Percentiles rank a stretch among this genome's conserved stretches.
Evolutionary conservation across 257 asterid genomes (phyloP).

Genomic region (Orobanche coerulescens): DNA sequence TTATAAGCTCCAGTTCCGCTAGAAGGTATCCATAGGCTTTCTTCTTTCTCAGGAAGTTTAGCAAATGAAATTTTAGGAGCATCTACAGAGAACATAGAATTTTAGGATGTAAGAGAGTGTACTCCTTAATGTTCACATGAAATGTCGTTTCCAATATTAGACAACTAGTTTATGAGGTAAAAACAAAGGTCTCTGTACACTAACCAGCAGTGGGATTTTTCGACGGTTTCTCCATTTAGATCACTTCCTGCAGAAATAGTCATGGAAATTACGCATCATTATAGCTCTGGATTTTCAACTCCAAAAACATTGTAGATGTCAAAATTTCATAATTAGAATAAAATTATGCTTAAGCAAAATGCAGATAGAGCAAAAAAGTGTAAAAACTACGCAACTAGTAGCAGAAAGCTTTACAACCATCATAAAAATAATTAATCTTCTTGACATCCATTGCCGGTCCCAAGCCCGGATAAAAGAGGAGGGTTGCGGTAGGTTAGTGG

Average conservation of each 20-base stretch:
- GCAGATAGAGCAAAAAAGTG: neutral
- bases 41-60: constrained; percentile 35
- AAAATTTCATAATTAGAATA: neutral
- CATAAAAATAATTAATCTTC: neutral
- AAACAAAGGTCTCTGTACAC: constrained; percentile 8
- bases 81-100: constrained; percentile 33
- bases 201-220: constrained; percentile 30
- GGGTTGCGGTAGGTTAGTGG: too few relatives aligned
- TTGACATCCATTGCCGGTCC: too few relatives aligned
- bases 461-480: too few relatives aligned
- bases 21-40: constrained; percentile 55
- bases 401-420: constrained; percentile 10
- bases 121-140: neutral
- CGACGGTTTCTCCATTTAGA: constrained; percentile 40
- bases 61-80: constrained; percentile 25
- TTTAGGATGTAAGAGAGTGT: neutral
- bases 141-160: neutral
- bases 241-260: constrained; percentile 29
- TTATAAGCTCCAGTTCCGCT: constrained; percentile 32
- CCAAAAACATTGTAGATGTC: neutral
- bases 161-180: neutral
- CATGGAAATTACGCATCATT: neutral
- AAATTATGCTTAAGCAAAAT: neutral
- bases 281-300: constrained; percentile 7
- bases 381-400: neutral